Conservation (phyloP, 768 basidiomycete species). For the Leucosporidium scottii region DNA sequence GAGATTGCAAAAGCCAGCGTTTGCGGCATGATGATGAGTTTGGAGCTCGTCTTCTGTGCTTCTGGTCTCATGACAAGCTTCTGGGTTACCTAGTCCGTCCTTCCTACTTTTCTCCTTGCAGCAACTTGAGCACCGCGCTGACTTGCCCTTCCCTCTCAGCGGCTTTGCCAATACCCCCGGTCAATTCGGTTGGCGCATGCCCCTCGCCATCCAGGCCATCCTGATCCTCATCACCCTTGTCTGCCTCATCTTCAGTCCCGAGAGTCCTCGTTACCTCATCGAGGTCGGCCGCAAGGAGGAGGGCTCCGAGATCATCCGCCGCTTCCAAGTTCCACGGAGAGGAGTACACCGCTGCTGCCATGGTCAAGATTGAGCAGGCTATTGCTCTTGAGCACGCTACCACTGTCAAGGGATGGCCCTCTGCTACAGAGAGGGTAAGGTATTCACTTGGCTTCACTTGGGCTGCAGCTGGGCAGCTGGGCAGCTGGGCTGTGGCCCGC, state of each 20-base stretch:
- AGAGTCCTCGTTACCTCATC: slow-evolving; percentile 34
- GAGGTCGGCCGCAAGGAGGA: slow-evolving; percentile 32
- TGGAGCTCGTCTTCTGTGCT: slow-evolving; percentile 29
- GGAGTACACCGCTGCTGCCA: slow-evolving; percentile 28
- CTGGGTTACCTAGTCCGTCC: slow-evolving; percentile 24
- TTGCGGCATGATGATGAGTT: slow-evolving; percentile 22
- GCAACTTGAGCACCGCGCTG: no score
- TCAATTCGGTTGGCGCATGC: slow-evolving; percentile 15
- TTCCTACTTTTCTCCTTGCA: no score
- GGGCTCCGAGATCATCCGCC: slow-evolving; percentile 23
- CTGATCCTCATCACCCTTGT: slow-evolving; percentile 30
- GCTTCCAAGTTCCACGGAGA: slow-evolving; percentile 33
- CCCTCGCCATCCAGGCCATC: slow-evolving; percentile 32
- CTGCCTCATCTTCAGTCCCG: slow-evolving; percentile 34
- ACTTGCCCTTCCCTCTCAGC: not conserved
- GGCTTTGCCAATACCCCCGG: not conserved
- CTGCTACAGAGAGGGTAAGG: slow-evolving; percentile 1
- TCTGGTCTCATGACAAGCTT: slow-evolving; percentile 34
- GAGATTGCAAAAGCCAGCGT: slow-evolving; percentile 31
- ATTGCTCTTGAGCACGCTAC: slow-evolving; percentile 32
- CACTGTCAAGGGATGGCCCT: slow-evolving; percentile 8
- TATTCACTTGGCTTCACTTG: no score
- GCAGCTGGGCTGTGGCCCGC: no score
- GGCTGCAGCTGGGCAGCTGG: no score
- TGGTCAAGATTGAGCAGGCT: slow-evolving; percentile 33